Percentiles rank a stretch among this genome's conserved stretches.
Conservation (phyloP, 208 protist species). For the Acanthamoeba castellanii region DNA sequence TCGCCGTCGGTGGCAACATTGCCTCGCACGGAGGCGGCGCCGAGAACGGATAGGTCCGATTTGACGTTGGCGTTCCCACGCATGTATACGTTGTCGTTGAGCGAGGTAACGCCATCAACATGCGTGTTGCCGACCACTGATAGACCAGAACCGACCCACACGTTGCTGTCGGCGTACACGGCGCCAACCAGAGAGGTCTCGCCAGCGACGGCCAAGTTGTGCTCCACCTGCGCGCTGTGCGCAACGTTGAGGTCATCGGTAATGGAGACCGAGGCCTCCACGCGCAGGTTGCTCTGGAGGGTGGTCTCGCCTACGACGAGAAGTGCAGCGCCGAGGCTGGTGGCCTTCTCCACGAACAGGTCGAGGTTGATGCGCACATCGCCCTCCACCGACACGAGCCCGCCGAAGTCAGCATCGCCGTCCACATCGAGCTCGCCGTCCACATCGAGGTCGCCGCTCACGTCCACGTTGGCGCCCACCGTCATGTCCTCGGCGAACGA, state of each 20-base stretch:
- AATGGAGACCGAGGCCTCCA: not conserved
- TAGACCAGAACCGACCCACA: not conserved
- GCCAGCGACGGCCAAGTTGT: not conserved
- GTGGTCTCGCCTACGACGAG: not conserved
- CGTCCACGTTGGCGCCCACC: not conserved
- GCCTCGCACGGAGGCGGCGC: not conserved
- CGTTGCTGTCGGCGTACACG: not conserved
- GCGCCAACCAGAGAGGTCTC: not conserved
- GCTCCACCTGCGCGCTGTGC: not conserved
- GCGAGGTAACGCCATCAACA: not conserved
- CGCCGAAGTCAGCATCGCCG: not conserved
- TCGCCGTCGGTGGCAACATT: not conserved
- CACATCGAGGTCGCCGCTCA: not conserved
- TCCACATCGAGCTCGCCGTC: not conserved
- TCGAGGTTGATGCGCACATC: not conserved
- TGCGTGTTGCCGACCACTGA: not conserved
- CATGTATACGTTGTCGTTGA: not conserved
- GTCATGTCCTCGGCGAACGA: slow-evolving; percentile 43
- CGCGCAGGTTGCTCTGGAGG: not conserved
- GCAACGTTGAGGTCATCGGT: not conserved
- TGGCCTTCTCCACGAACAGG: not conserved
- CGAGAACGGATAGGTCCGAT: not conserved
- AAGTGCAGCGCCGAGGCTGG: not conserved
- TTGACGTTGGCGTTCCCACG: not conserved
- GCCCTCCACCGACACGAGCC: not conserved